Evolutionary conservation across 805 yeast genomes (phyloP).

Genomic region (Brettanomyces naardenensis): DNA sequence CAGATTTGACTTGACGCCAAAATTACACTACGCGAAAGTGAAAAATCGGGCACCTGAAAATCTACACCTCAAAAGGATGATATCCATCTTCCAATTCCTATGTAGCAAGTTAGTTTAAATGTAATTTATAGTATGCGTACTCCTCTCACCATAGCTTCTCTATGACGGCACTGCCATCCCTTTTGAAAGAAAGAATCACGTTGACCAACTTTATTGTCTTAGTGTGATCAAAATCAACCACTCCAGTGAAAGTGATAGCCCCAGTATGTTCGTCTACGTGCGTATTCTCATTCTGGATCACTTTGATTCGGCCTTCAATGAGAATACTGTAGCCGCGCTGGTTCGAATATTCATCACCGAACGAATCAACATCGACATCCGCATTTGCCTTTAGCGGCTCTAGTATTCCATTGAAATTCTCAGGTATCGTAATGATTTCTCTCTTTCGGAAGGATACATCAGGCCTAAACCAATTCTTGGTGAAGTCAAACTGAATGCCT

Average conservation of each 20-base stretch:
- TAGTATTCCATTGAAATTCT: constrained; percentile 21
- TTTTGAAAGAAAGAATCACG: constrained; percentile 20
- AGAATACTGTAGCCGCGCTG: constrained; percentile 25
- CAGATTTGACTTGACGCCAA: not conserved
- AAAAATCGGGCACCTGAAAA: too few relatives aligned
- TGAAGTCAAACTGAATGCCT: constrained; percentile 26
- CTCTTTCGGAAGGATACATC: constrained; percentile 14
- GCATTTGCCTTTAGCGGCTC: constrained; percentile 22
- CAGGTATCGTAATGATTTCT: constrained; percentile 20
- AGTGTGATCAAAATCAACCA: constrained; percentile 30
- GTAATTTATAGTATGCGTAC: too few relatives aligned
- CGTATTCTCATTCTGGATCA: constrained; percentile 12
- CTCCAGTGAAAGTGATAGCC: constrained; percentile 24
- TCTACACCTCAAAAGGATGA: too few relatives aligned
- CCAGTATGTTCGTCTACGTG: constrained; percentile 21
- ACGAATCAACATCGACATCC: constrained; percentile 17
- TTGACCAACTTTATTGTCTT: constrained; percentile 23
- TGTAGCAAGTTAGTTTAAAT: too few relatives aligned
- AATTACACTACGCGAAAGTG: too few relatives aligned
- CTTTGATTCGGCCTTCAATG: constrained; percentile 23
- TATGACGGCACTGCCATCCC: constrained; percentile 19
- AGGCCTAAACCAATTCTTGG: constrained; percentile 22
- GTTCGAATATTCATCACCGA: constrained; percentile 18
- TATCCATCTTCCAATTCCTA: too few relatives aligned
- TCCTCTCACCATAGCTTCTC: constrained; percentile 26